Evolutionary conservation across 495 filamentous ascomycete species (phyloP), one percentile per base, ranked within the genome.

Genomic region (Penicillium turbatum): DNA sequence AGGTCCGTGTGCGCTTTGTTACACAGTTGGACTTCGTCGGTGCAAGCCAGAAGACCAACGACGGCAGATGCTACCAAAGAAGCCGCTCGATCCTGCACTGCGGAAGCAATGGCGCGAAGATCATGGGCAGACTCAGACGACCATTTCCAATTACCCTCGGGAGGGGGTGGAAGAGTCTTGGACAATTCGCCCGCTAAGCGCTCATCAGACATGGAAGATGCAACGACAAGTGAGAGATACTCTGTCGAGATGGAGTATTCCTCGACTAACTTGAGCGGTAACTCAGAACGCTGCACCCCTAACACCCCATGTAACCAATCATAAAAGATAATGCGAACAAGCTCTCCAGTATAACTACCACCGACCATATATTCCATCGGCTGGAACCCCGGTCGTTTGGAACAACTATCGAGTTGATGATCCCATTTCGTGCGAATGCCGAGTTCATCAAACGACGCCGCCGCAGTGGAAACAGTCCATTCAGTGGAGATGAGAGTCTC

Each of bases 281-380:
- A 51, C 11, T 62, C 44, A 0, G 65, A 60, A 40, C 16, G 40
- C 11, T 50, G 31, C 5, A 61, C 42, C 10, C 59, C 55, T 11
- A 76, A 60, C 4, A 66, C 61, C 13, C 56, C 62, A 6, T 70
- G 68, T 24, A 88, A 74, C 53, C 82, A 82, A 51, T 89, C 84
- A 16, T 84, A 59, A 41, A 83, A 76, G 11, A 87, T 79, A 0
- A 89, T 70, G 6, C 88, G 77, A 6, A 79, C 83, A 17, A 91
- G 74, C 67, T 90, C 87, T 44, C 87, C 87, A 12, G 90, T 70
- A 61, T 90, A 90, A 1, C 85, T 74, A 1, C 88, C 88, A 6
- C 83, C 79, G 5, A 87, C 84, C 83, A 92, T 88, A 63, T 89
- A 89, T 67, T 92, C 88, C 49, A 91, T 78, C 0, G 88, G 88